Evolutionary conservation across 208 protist species (phyloP).

Genomic region (Trypanosoma congolense): DNA sequence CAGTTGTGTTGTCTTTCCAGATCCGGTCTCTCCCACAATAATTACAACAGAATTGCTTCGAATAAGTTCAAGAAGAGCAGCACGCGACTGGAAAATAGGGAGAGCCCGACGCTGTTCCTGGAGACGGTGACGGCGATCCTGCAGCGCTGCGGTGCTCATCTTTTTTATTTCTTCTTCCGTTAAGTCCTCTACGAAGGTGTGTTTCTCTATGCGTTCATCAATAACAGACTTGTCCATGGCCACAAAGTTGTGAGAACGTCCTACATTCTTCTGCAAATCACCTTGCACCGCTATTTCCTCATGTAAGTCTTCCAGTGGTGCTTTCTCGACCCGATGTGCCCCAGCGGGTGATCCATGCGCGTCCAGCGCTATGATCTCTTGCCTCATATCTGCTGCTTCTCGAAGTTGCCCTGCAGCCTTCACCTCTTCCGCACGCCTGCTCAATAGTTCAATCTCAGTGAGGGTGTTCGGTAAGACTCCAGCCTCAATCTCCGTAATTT

Average conservation of each 20-base stretch:
- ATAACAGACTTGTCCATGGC: conserved; percentile 53
- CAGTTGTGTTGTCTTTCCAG: conserved; percentile 91
- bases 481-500: conserved; percentile 71
- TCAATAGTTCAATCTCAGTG: conserved; percentile 62
- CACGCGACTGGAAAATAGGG: conserved; percentile 92
- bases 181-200: conserved; percentile 69
- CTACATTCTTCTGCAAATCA: not conserved
- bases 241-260: conserved; percentile 34
- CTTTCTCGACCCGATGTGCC: not conserved
- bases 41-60: conserved; percentile 76
- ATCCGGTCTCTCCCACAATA: conserved; percentile 92
- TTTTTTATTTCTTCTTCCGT: conserved; percentile 56
- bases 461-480: conserved; percentile 58
- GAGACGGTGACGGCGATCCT: conserved; percentile 25
- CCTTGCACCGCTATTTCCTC: conserved; percentile 7
- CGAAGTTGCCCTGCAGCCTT: conserved; percentile 53
- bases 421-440: conserved; percentile 64
- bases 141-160: conserved; percentile 38
- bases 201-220: conserved; percentile 41
- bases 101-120: conserved; percentile 68
- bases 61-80: conserved; percentile 86
- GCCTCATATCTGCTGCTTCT: conserved; percentile 42
- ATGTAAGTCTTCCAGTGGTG: not conserved
- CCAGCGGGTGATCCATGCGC: too few species aligned
- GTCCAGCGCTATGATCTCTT: conserved; percentile 38